Base-by-base conservation (phyloP, 805 yeast species). In the Lipomyces anomalus region DNA sequence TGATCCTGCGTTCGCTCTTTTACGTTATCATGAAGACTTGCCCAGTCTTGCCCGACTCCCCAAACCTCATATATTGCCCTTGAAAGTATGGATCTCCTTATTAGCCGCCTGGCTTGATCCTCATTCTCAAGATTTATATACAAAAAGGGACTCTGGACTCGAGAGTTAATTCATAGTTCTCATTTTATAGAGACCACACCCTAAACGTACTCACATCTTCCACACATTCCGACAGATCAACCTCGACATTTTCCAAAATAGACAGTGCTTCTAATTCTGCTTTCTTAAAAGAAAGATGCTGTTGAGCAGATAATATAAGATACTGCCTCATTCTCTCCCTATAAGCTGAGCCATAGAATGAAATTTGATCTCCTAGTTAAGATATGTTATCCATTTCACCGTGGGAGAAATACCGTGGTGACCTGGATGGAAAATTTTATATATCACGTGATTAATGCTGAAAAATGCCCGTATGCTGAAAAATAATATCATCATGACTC, bases 201-300 rank as follows among this genome's bases (percentile, higher is more conserved):
- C n/a, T n/a, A n/a, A n/a, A n/a, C n/a, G n/a, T 16, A 16, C 42
- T 18, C 30, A 56, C 71, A 2, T 67, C 64, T 35, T 74, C 80
- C 45, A 70, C 69, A 60, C 86, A 86, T 4, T 61, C 59, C 13
- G 77, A 63, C 40, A 87, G 67, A 60, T 86, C 89, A 5, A 84
- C 68, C 1, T 48, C 53, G 2, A 92, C 67, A 16, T 66, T 66
- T 52, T 75, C 66, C 42, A 84, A 64, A 28, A 77, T 79, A 0
- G 97, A 97, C 37, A 92, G 66, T 0, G 97, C 82, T 56, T 83
- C 87, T 29, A 92, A 66, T 65, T 90, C 98, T 0, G 95, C 85
- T 30, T 66, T 66, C 40, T 97, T 72, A 65, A 90, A 90, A 48
- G 76, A 73, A 41, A 82, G 79, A 60, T 87, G 88, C 35, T 81